A percentile compares a stretch with the other conserved stretches of the same genome.
phyloP scores from a whole-genome alignment of 495 filamentous ascomycete species.

The Aspergillus haitiensis region DNA sequence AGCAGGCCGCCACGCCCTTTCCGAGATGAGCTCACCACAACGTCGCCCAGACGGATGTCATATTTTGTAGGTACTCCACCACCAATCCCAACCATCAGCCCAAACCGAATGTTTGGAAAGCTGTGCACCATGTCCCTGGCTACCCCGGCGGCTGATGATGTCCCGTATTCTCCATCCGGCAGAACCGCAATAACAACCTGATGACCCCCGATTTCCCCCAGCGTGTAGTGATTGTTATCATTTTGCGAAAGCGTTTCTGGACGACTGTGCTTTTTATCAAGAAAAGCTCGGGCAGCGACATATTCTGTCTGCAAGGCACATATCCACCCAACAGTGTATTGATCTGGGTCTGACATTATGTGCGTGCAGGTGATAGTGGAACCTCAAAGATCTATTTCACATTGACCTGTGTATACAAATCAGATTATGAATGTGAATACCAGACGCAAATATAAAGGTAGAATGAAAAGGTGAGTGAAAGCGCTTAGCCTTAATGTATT shows the following conservation, averaged over 20 bases:
- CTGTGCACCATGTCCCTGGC: conserved; percentile 15
- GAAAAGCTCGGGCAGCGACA: conserved; percentile 18
- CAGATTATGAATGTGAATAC: too few relatives aligned
- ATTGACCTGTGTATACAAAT: too few relatives aligned
- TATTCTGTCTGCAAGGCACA: conserved; percentile 20
- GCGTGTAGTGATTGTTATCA: conserved; percentile 22
- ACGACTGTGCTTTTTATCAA: conserved; percentile 11
- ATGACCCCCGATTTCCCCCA: conserved; percentile 17
- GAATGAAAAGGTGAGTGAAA: background rate
- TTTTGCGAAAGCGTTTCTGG: conserved; percentile 13
- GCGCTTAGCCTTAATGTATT: background rate
- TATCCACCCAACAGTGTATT: conserved; percentile 21
- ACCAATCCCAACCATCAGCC: conserved; percentile 18
- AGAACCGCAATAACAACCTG: conserved; percentile 19
- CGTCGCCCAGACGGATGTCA: conserved; percentile 18
- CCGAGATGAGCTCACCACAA: conserved; percentile 11
- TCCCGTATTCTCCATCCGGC: conserved; percentile 18
- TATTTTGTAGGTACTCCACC: conserved; percentile 7
- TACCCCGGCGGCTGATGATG: conserved; percentile 6
- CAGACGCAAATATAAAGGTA: too few relatives aligned
- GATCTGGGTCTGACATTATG: conserved; percentile 11
- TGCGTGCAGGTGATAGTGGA: background rate
- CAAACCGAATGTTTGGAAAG: conserved; percentile 18
- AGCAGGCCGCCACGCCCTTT: background rate
- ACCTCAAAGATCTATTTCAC: background rate